Evolutionary conservation across 1,284 basidiomycete species (phyloP).

Genomic region (Ceratobasidium sp.): DNA sequence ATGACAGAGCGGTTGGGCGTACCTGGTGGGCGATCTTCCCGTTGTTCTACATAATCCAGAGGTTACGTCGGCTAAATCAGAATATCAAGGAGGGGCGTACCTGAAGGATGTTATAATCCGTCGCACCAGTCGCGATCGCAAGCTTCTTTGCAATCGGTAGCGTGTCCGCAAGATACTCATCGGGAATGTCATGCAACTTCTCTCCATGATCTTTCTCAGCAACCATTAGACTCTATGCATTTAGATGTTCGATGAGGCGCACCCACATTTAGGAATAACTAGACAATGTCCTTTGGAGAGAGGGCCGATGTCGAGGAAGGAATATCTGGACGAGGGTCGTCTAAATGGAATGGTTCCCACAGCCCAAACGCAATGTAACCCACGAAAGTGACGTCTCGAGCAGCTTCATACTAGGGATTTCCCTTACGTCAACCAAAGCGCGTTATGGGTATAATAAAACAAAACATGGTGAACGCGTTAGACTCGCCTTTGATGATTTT

Average conservation of each 20-base stretch:
- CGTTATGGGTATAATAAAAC: background rate
- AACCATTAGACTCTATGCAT: too few species aligned
- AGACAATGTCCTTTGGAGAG: conserved; percentile 86
- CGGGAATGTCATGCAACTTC: conserved; percentile 82
- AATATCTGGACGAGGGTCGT: conserved; percentile 59
- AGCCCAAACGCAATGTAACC: conserved; percentile 53
- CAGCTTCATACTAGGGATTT: conserved; percentile 80
- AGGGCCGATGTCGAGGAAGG: conserved; percentile 92
- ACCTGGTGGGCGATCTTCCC: conserved; percentile 86
- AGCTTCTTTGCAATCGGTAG: conserved; percentile 89
- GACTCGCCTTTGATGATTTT: conserved; percentile 94
- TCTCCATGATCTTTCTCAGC: conserved; percentile 71
- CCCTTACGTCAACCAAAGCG: conserved; percentile 49
- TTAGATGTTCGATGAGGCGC: background rate
- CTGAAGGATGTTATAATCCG: conserved; percentile 89
- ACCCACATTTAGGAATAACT: conserved; percentile 87
- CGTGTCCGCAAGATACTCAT: conserved; percentile 79
- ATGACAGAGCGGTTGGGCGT: conserved; percentile 31
- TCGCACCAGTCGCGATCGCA: conserved; percentile 76
- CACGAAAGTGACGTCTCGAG: conserved; percentile 79
- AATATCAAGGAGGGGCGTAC: conserved; percentile 52
- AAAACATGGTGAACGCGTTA: conserved; percentile 51
- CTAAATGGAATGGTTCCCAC: background rate
- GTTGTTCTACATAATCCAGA: conserved; percentile 72
- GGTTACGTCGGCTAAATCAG: background rate